phyloP scores from a whole-genome alignment of 345 rosid species.

The Camelina hispida region DNA sequence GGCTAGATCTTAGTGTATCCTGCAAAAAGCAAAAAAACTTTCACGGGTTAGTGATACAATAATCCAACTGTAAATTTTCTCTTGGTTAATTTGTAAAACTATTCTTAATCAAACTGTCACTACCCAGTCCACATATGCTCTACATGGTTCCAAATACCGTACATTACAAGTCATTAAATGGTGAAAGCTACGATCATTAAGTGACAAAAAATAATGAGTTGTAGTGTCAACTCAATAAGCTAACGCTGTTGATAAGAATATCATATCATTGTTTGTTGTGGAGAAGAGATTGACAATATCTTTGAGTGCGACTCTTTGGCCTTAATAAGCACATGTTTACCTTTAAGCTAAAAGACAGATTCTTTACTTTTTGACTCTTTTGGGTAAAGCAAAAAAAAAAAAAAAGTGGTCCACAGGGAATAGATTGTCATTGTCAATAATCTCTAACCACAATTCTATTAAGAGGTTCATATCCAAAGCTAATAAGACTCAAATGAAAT shows the following conservation, averaged over 20 bases:
- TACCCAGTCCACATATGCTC: not conserved
- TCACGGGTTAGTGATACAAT: constrained; percentile 15
- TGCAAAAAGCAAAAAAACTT: constrained; percentile 28
- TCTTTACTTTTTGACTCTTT: constrained; percentile 45
- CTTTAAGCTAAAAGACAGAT: constrained; percentile 43
- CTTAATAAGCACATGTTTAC: constrained; percentile 38
- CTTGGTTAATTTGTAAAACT: not conserved
- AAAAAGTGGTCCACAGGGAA: constrained; percentile 39
- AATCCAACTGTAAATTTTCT: not conserved
- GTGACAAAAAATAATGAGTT: constrained; percentile 25
- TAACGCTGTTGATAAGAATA: constrained; percentile 16
- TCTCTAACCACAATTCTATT: constrained; percentile 37
- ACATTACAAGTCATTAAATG: constrained; percentile 8
- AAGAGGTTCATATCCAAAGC: constrained; percentile 40
- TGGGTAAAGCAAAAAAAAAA: constrained; percentile 23
- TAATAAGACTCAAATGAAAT: not conserved
- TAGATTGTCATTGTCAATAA: constrained; percentile 39
- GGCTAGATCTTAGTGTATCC: constrained; percentile 75
- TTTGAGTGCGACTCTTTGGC: constrained; percentile 41
- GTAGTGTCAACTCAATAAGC: constrained; percentile 29
- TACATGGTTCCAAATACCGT: not conserved
- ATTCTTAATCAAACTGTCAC: constrained; percentile 1
- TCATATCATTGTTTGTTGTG: constrained; percentile 30
- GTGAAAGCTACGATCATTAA: constrained; percentile 16
- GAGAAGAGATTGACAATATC: constrained; percentile 42